These are phyloP conservation scores for Pezicula carpinea DNA, from an alignment of 2,329 filamentous ascomycete species.

Conservation along the genomic window DNA sequence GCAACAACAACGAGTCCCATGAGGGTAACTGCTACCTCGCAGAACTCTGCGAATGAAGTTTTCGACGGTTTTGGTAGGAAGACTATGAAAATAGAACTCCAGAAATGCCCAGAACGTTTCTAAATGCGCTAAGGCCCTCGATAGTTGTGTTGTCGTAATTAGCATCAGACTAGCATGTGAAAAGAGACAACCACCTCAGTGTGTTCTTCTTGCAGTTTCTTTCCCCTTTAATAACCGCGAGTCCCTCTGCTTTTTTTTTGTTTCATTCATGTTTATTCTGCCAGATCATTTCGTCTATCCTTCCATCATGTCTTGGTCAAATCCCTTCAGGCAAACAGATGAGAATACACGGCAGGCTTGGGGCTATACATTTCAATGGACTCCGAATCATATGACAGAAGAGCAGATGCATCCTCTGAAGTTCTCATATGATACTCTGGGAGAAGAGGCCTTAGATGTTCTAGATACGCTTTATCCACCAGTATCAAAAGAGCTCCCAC, in stretches of 20 bases:
- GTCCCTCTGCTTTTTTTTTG: background rate
- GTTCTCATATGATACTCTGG: conserved; percentile 64
- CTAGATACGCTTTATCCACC: conserved; percentile 58
- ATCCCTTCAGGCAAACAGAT: conserved; percentile 17
- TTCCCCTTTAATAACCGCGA: too few relatives aligned
- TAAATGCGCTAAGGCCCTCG: too few relatives aligned
- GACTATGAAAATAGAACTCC: too few relatives aligned
- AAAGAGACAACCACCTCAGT: too few relatives aligned
- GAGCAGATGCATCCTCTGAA: conserved; percentile 57
- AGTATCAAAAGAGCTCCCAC: conserved; percentile 15
- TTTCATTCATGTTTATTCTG: background rate
- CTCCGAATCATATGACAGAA: conserved; percentile 54
- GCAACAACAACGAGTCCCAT: too few relatives aligned
- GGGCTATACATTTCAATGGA: conserved; percentile 68
- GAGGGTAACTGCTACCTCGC: too few relatives aligned
- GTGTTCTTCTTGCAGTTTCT: too few relatives aligned
- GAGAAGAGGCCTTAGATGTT: conserved; percentile 58
- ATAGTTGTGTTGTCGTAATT: too few relatives aligned
- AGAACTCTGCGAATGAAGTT: too few relatives aligned
- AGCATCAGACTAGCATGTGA: too few relatives aligned
- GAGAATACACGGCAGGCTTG: conserved; percentile 34
- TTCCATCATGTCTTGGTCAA: conserved; percentile 11
- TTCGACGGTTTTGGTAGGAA: too few relatives aligned
- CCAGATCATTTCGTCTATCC: background rate
- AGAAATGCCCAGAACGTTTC: too few relatives aligned